Base-by-base conservation (phyloP, 371 early-diverging fungal species). In the Rhizopus delemar region DNA sequence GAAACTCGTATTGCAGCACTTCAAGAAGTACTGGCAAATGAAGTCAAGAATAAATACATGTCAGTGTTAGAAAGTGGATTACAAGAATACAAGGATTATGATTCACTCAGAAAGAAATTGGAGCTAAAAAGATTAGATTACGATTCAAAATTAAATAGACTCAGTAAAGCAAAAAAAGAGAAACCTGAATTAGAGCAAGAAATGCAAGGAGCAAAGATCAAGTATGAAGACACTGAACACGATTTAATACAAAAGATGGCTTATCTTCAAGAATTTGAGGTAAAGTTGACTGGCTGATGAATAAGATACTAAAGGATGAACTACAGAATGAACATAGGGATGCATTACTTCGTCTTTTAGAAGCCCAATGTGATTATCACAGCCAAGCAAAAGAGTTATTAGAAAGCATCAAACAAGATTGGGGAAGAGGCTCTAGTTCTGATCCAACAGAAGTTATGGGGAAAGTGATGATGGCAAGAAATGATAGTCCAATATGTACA, bases 141-240 rank as follows among this genome's bases (percentile, higher is more conserved):
- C 70, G 97, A 98, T 70, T 88, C 95, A 32, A 96, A 96, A 72
- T 66, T 90, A 22, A 85, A 84, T 71, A 87, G 90, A 56, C 81
- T 93, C 9, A 90, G 93, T 59, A 92, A 92, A 60, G 80, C 87
- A 33, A 93, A 93, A 68, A 95, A 93, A 72, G 95, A 96, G 59
- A 74, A 77, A 56, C 56, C 65, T 4, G 78, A 77, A 33, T 51
- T 68, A 48, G 78, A 77, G 22, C 72, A 97, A 66, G 96, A 96
- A 34, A 82, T 92, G 72, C 87, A 93, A 41, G 87, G 90, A 0
- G 88, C 95, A 3, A 93, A 93, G 66, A 71, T 85, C 15, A 95
- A 95, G 65, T 97, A 96, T 68, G 96, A 96, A 57, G 96, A 97
- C 59, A 86, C 92, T 3, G 81, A 85, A 54, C 86, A 89, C 57